Base-by-base conservation (phyloP, 2,329 filamentous ascomycete species). In the Ophiocordyceps australis region DNA sequence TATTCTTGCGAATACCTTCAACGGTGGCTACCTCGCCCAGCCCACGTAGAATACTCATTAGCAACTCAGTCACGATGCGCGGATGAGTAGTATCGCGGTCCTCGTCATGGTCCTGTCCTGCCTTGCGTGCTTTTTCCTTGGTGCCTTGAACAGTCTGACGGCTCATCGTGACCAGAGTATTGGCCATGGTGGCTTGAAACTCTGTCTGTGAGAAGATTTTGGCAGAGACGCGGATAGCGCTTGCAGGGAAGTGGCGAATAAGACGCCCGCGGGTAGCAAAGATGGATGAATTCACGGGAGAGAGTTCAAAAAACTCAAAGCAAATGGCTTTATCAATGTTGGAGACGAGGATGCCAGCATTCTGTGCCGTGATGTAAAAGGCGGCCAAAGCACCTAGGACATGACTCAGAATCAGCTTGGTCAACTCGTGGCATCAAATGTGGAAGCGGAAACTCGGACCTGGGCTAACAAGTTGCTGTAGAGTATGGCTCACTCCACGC, bases 31-130 rank as follows among this genome's bases (percentile, higher is more conserved):
- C 9, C 15, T 26, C 25, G n/a, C 59, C 61, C 2, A 20, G 9
- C 5, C 52, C 45, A 9, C 42, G 40, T 3, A 67, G 33, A 4
- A 62, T 43, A 0, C 49, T 48, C 0, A 34, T 25, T 4, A 57
- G 44, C 7, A 64, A 49, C 21, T 69, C 57, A 0, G 61, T 69
- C 0, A 73, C 50, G 9, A 69, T 44, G 3, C 40, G 47, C 1
- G 66, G 67, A 28, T 62, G 28, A 0, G 38, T 43, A 0, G 62
- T 61, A 12, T 73, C 62, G 4, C 62, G 50, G 1, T 39, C 40
- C 30, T 71, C 63, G 2, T 38, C 34, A 6, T 49, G 38, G 0
- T 31, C 4, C 2, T 42, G 23, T 0, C 39, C 26, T 2, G 51
- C 54, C 28, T 68, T 69, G 3, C 9, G 9, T 32, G 43, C 30